phyloP scores from a whole-genome alignment of 2,329 filamentous ascomycete species.

The Colletotrichum chlorophyti region DNA sequence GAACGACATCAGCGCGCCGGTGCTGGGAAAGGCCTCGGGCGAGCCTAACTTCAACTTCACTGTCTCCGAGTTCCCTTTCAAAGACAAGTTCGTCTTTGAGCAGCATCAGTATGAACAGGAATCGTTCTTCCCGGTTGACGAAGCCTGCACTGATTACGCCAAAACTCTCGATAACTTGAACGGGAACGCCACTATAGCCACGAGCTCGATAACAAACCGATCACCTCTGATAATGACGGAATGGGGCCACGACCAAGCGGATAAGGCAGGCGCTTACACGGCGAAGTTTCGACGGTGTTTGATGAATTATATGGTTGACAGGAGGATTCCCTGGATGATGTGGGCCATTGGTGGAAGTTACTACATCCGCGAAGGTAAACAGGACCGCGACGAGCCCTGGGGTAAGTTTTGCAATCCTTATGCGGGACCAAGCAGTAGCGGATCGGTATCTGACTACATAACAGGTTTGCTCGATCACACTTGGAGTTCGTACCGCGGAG shows the following conservation, averaged over 20 bases:
- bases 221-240: constrained; percentile 24
- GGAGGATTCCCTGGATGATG: constrained; percentile 48
- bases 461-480: constrained; percentile 5
- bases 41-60: constrained; percentile 27
- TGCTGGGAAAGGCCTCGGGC: constrained; percentile 33
- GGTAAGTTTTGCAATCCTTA: constrained; percentile 35
- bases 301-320: constrained; percentile 43
- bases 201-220: neutral
- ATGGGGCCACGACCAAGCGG: constrained; percentile 20
- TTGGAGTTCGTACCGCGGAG: constrained; percentile 13
- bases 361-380: constrained; percentile 50
- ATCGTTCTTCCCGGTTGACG: constrained; percentile 1
- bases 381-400: constrained; percentile 57
- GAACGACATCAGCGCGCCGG: constrained; percentile 35
- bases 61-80: constrained; percentile 45
- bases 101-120: constrained; percentile 46
- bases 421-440: rapidly evolving
- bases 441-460: neutral
- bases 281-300: constrained; percentile 51
- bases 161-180: neutral
- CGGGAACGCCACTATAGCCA: too few species aligned
- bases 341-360: constrained; percentile 58
- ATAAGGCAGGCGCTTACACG: constrained; percentile 9
- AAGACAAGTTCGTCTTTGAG: constrained; percentile 49
- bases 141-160: neutral